These are phyloP conservation scores for Coniochaeta sp. DNA, from an alignment of 2,329 filamentous ascomycete genomes.

Conservation along the genomic window DNA sequence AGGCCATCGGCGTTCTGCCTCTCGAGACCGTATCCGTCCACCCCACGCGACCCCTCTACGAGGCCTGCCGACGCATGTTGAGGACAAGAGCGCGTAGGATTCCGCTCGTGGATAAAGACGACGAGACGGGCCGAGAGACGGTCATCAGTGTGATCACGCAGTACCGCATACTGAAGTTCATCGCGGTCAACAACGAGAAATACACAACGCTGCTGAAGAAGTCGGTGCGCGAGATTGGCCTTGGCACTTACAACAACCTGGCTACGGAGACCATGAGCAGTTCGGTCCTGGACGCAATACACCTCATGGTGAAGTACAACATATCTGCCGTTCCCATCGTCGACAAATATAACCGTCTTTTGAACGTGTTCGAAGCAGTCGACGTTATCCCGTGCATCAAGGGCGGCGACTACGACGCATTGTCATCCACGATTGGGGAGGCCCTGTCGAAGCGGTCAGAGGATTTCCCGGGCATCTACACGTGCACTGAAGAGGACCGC, in stretches of 20 bases:
- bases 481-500: slow-evolving; percentile 83
- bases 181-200: slow-evolving; percentile 82
- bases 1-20: slow-evolving; percentile 80
- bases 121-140: slow-evolving; percentile 85
- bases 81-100: slow-evolving; percentile 89
- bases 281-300: slow-evolving; percentile 88
- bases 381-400: slow-evolving; percentile 96
- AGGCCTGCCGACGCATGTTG: slow-evolving; percentile 91
- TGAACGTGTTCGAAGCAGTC: slow-evolving; percentile 97
- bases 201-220: slow-evolving; percentile 87
- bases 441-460: slow-evolving; percentile 80
- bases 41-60: slow-evolving; percentile 82
- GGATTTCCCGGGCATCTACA: slow-evolving; percentile 95
- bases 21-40: slow-evolving; percentile 96
- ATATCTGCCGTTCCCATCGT: slow-evolving; percentile 94
- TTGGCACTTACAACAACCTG: slow-evolving; percentile 74
- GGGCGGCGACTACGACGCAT: slow-evolving; percentile 84
- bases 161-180: slow-evolving; percentile 97
- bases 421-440: slow-evolving; percentile 80
- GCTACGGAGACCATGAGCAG: slow-evolving; percentile 83
- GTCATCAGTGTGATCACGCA: slow-evolving; percentile 97
- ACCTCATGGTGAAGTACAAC: slow-evolving; percentile 84
- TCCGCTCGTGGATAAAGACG: slow-evolving; percentile 86
- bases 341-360: slow-evolving; percentile 66
- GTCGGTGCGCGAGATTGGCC: slow-evolving; percentile 71